Evolutionary conservation across 1,284 basidiomycete genomes (phyloP), one percentile per base, ranked within the genome.

Genomic region (Farysia itapuensis): DNA sequence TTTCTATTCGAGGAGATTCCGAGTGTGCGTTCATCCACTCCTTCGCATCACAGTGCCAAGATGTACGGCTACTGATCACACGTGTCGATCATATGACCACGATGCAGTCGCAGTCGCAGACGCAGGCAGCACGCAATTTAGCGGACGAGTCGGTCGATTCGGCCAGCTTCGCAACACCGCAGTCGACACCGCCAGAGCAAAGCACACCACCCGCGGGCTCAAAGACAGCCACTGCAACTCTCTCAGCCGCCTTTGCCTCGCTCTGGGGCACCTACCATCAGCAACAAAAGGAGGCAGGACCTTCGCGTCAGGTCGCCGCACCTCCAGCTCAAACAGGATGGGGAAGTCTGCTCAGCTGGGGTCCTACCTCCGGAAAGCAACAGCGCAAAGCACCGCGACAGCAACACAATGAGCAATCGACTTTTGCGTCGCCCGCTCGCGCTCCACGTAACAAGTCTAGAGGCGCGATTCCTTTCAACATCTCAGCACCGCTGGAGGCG

Each of bases 191-290:
- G n/a, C 43, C 43, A 2, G 56, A 42, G 15, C 45, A 53, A 0
- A 44, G 43, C 39, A 56, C 52, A 0, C 49, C 59, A 13, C 42
- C 53, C 26, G 40, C 59, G 5, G 45, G 45, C 4, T 63, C 52
- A 39, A 43, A 46, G 24, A 53, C 59, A 1, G 59, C 59, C 5
- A 38, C 49, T 14, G 49, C 39, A 4, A 63, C 59, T 2, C 35
- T 63, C n/a, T 52, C 53, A 20, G 46, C 43, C 22, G 59, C 42
- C 9, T 63, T 63, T 23, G 59, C 59, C 12, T 57, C 52, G 14
- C 44, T 63, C 12, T 63, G 59, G 59, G 53, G 48, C 7, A 36
- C 45, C 18, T 63, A 63, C 37, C 39, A 43, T 16, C 52, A 61
- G 16, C 52, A 44, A 11, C 48, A 44, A 16, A 11, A 34, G 13